Evolutionary conservation across 495 filamentous ascomycete genomes (phyloP), one percentile per base, ranked within the genome.

Genomic region (Poronia punctata): DNA sequence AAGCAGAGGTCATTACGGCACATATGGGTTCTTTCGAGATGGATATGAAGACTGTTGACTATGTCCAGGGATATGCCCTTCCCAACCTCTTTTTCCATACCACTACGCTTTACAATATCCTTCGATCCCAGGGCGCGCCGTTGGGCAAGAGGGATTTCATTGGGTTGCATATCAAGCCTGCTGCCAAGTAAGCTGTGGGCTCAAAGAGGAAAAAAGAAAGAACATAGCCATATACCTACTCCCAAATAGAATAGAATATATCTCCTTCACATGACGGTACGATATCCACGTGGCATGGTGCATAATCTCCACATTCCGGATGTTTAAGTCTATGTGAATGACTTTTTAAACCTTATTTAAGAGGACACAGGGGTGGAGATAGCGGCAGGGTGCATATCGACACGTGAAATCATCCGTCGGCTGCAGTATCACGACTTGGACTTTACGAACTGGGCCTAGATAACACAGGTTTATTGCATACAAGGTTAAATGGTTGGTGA

Each of bases 41-140:
- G 16, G 22, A 8, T 14, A 39, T 41, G 14, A 33, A 25, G 18
- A 42, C 41, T 12, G 0, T 54, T 21, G 35, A 58, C 7, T 50
- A 73, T 50, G 41, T 69, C 15, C 23, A 44, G 14, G 49, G 53
- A 3, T 74, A 60, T 44, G 55, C 59, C 7, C 2, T 71, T 10
- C 73, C 78, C 24, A 77, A 82, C 45, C 64, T 79, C 41, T 74
- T 61, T 45, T 82, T 84, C 55, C 80, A 83, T 57, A 22, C 74
- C 22, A 57, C 49, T 2, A 76, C 64, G 7, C 59, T 74, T 17
- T 82, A 83, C 57, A 56, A 44, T 8, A 72, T 83, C 43, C 45
- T 82, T 38, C 55, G 78, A 19, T 58, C 54, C 32, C 62, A 75
- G 50, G 79, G 79, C 6, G 77, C 79, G 25, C 61, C 65, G 1